Conservation (phyloP, 2,329 filamentous ascomycete species). For the Claviceps maximensis region DNA sequence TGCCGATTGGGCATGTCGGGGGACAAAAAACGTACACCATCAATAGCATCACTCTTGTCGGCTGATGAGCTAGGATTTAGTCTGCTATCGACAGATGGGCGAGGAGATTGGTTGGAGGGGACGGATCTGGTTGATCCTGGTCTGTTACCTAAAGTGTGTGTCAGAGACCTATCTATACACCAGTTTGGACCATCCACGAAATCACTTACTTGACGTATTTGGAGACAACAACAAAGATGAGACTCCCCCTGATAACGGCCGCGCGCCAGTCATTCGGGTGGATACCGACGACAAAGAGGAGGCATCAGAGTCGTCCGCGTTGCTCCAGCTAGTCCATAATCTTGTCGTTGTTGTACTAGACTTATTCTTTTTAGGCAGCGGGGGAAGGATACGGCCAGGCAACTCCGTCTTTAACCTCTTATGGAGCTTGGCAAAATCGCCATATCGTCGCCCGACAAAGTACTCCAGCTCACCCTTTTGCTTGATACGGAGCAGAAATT, state of each 20-base stretch:
- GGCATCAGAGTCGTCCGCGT: slow-evolving; percentile 54
- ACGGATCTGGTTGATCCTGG: slow-evolving; percentile 18
- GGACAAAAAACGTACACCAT: slow-evolving; percentile 12
- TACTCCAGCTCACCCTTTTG: slow-evolving; percentile 60
- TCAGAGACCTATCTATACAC: background rate
- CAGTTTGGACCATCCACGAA: background rate
- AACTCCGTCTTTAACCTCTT: slow-evolving; percentile 71
- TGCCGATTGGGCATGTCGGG: background rate
- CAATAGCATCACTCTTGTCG: slow-evolving; percentile 9
- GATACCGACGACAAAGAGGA: slow-evolving; percentile 74
- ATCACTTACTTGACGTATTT: slow-evolving; percentile 4
- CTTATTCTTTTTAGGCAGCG: slow-evolving; percentile 87
- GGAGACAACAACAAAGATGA: slow-evolving; percentile 20
- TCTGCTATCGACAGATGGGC: slow-evolving; percentile 19
- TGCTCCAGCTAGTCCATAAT: slow-evolving; percentile 38
- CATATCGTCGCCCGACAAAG: slow-evolving; percentile 75
- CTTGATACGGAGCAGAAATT: slow-evolving; percentile 83
- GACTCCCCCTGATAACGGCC: slow-evolving; percentile 9
- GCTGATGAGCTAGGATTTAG: slow-evolving; percentile 12
- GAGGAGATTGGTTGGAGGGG: slow-evolving; percentile 18
- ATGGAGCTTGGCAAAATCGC: slow-evolving; percentile 72
- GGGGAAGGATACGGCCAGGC: slow-evolving; percentile 77
- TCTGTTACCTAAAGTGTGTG: background rate
- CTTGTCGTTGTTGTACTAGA: slow-evolving; percentile 53
- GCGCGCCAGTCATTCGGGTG: slow-evolving; percentile 42